Percentiles rank a stretch among this genome's conserved stretches.
Evolutionary conservation across 2,329 filamentous ascomycete species (phyloP).

Genomic region (Pestalotiopsis sp.): DNA sequence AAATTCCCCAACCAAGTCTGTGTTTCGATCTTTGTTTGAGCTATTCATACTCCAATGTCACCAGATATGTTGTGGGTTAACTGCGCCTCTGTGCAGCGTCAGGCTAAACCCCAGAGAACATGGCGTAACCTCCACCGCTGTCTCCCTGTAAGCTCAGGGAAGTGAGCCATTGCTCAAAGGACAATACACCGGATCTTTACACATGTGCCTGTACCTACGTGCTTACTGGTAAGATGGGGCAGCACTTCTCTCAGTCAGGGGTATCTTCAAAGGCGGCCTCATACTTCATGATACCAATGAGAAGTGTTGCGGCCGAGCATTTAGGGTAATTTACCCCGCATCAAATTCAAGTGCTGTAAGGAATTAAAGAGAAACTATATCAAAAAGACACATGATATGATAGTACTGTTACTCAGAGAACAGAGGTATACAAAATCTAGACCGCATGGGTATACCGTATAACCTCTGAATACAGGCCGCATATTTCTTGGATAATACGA

Average conservation of each 20-base stretch:
- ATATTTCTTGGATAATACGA: background rate
- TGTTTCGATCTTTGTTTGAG: too few species aligned
- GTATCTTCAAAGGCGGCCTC: background rate
- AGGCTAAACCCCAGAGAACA: background rate
- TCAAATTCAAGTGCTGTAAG: background rate
- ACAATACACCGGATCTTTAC: background rate
- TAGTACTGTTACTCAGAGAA: background rate
- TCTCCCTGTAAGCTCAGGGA: too few species aligned
- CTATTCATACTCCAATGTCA: background rate
- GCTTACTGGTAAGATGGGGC: background rate
- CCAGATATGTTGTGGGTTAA: background rate
- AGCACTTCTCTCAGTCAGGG: background rate
- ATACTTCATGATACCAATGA: background rate
- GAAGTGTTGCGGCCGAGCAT: background rate
- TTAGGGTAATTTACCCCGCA: constrained; percentile 7
- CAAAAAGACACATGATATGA: background rate
- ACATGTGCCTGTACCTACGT: background rate
- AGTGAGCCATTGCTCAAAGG: too few species aligned
- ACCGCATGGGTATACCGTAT: too few species aligned
- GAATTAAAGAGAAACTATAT: background rate
- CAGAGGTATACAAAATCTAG: too few species aligned
- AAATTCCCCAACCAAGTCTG: too few species aligned
- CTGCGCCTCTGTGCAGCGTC: background rate
- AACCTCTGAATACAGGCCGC: background rate
- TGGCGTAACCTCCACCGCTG: background rate